Percentiles rank a stretch among this genome's conserved stretches.
Conservation (phyloP, 768 basidiomycete species). For the Suillus ampliporus region DNA sequence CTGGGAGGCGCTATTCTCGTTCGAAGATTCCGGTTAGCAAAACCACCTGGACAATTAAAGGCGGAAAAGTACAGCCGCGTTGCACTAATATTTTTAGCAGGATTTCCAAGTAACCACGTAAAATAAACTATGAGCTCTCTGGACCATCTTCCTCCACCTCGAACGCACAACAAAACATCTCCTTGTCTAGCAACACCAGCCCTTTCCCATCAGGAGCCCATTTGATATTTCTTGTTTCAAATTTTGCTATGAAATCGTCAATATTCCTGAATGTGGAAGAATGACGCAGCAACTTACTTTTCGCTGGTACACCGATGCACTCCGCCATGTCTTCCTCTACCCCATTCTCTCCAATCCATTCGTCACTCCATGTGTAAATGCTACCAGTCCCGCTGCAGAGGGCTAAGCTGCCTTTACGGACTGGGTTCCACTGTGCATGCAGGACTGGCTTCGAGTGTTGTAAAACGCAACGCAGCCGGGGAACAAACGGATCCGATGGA, state of each 20-base stretch:
- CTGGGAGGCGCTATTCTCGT: no score
- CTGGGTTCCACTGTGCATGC: conserved; percentile 82
- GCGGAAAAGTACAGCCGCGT: no score
- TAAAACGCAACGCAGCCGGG: conserved; percentile 69
- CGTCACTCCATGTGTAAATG: conserved; percentile 83
- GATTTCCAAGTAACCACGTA: neutral
- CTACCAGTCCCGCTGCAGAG: conserved; percentile 71
- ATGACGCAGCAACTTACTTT: conserved; percentile 50
- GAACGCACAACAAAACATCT: conserved; percentile 86
- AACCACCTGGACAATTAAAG: no score
- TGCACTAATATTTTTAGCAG: neutral
- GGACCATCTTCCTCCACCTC: conserved; percentile 62
- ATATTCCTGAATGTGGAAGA: conserved; percentile 9
- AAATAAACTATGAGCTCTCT: conserved; percentile 4
- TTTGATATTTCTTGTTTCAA: conserved; percentile 67
- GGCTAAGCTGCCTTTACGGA: conserved; percentile 72
- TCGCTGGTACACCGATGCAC: conserved; percentile 87
- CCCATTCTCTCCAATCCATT: conserved; percentile 68
- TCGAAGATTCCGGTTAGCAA: no score
- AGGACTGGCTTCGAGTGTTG: conserved; percentile 67
- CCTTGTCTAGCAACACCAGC: conserved; percentile 73
- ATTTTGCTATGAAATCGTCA: conserved; percentile 55
- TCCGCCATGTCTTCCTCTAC: conserved; percentile 83
- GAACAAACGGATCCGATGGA: conserved; percentile 59
- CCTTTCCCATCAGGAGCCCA: conserved; percentile 93